A percentile compares a stretch with the other conserved stretches of the same genome.
phyloP scores from a whole-genome alignment of 2,329 filamentous ascomycete genomes.

The Diplodia seriata region DNA sequence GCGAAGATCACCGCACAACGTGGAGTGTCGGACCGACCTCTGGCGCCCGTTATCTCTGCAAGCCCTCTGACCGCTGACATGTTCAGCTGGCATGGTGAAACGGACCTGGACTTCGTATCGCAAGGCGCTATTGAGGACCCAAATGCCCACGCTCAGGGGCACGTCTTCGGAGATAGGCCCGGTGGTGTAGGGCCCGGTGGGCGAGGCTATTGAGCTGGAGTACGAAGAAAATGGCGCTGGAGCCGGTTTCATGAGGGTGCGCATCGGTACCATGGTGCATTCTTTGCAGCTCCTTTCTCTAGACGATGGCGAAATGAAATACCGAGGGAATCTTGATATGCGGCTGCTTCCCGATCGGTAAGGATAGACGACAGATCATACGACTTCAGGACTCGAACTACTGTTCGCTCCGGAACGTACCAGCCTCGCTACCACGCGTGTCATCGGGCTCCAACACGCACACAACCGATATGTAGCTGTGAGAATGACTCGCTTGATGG shows the following conservation, averaged over 20 bases:
- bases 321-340: not conserved
- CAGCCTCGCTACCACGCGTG: constrained; percentile 15
- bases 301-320: not conserved
- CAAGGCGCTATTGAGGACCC: not conserved
- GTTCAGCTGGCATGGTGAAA: not conserved
- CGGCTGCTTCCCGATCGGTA: not conserved
- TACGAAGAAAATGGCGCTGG: not conserved
- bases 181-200: not conserved
- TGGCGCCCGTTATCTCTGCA: not conserved
- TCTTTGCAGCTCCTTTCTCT: not conserved
- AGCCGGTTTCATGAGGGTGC: not conserved
- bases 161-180: not conserved
- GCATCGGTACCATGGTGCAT: not conserved
- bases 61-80: not conserved
- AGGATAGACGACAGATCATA: constrained; percentile 14
- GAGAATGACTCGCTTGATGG: not conserved
- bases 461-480: not conserved
- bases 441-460: not conserved
- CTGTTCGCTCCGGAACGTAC: not conserved
- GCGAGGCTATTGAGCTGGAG: not conserved
- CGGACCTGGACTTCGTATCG: not conserved
- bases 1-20: not conserved
- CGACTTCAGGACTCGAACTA: not conserved
- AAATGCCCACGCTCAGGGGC: not conserved
- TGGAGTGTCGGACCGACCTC: constrained; percentile 11